Evolutionary conservation across 2,329 filamentous ascomycete genomes (phyloP).

Genomic region (Hawksworthiomyces lignivorus): DNA sequence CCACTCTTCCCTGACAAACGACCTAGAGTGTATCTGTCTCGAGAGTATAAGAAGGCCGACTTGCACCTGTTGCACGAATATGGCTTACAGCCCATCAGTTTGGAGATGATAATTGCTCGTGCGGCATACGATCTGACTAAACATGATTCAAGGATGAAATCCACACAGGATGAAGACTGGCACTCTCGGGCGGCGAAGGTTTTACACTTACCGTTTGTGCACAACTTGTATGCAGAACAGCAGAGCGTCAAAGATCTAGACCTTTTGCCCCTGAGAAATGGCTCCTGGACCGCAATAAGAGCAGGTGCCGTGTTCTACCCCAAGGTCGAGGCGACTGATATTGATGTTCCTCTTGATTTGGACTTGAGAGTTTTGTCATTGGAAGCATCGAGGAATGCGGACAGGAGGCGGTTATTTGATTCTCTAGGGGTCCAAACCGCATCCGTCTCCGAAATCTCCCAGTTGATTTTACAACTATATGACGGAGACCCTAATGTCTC

Average conservation of each 20-base stretch:
- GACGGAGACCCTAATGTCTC: too few species aligned
- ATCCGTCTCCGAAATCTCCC: neutral
- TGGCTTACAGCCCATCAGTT: neutral
- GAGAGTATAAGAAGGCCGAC: neutral
- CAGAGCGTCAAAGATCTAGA: neutral
- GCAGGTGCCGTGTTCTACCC: conserved; percentile 1
- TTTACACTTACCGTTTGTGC: neutral
- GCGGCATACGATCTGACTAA: neutral
- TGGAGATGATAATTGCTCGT: neutral
- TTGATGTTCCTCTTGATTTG: neutral
- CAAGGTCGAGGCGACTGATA: neutral
- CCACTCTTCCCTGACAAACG: neutral
- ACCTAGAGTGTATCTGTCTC: neutral
- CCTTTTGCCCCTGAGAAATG: neutral
- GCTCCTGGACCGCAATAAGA: neutral
- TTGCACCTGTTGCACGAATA: neutral
- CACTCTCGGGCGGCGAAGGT: neutral
- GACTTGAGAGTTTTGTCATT: neutral
- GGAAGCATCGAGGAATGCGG: neutral
- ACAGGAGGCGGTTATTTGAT: neutral
- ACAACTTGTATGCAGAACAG: neutral
- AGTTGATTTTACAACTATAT: neutral
- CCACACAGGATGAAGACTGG: neutral
- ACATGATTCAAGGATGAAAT: neutral
- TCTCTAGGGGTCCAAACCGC: neutral